Evolutionary conservation across 768 basidiomycete genomes (phyloP).

Genomic region (Mrakia frigida): DNA sequence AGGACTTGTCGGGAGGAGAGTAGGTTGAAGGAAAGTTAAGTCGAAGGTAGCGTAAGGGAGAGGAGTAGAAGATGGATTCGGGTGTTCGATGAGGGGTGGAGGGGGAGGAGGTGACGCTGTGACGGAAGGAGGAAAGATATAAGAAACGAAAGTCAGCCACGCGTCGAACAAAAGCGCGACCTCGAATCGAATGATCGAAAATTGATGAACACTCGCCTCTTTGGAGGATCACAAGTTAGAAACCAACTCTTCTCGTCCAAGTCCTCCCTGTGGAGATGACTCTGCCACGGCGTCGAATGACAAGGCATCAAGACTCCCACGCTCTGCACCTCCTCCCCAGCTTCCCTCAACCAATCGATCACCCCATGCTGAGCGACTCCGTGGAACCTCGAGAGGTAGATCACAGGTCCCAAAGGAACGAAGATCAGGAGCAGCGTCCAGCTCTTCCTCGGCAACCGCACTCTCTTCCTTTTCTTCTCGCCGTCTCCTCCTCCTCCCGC

Average conservation of each 20-base stretch:
- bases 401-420: slow-evolving; percentile 52
- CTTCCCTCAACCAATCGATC: slow-evolving; percentile 61
- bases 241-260: slow-evolving; percentile 68
- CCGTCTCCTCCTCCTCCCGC: background rate
- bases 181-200: background rate
- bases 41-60: slow-evolving; percentile 62
- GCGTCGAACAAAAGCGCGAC: background rate
- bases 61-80: slow-evolving; percentile 62
- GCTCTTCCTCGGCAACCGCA: background rate
- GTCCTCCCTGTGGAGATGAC: slow-evolving; percentile 70
- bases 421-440: slow-evolving; percentile 49
- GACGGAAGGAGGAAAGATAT: background rate
- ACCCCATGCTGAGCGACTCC: slow-evolving; percentile 72
- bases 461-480: background rate
- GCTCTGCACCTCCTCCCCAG: slow-evolving; percentile 47
- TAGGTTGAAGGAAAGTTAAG: slow-evolving; percentile 59
- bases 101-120: background rate
- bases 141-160: slow-evolving; percentile 28
- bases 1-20: slow-evolving; percentile 36
- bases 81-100: slow-evolving; percentile 48
- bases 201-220: slow-evolving; percentile 56
- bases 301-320: slow-evolving; percentile 91
- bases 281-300: slow-evolving; percentile 89
- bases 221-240: slow-evolving; percentile 86
- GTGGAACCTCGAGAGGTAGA: slow-evolving; percentile 71